Evolutionary conservation across 2,329 filamentous ascomycete genomes (phyloP), one percentile per base, ranked within the genome.

Genomic region (Fusarium newnesense): DNA sequence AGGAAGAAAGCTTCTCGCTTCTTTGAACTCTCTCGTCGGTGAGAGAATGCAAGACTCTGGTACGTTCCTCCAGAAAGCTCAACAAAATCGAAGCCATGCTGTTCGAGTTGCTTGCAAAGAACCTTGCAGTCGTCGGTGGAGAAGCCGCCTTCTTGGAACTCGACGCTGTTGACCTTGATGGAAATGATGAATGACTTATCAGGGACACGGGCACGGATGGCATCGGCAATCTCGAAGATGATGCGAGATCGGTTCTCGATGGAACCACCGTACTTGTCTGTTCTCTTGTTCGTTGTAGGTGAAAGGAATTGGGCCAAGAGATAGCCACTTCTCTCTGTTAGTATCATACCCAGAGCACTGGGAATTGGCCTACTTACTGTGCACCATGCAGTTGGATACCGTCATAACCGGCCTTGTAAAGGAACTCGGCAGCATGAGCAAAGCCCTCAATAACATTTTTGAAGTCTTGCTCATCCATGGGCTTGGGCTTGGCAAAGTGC

Each of bases 1-100:
- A 91, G 76, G 83, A 91, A 91, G 83, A 89, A 90, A 4, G 87
- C 85, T 75, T 90, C 88, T 9, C 88, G 82, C 80, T 87, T 86
- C 79, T 83, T 84, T 9, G 87, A 90, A 21, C 83, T 86, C 47
- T 90, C 88, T 54, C 84, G 82, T 79, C 85, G 83, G 76, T 89
- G 86, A 4, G 73, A 74, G 69, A 90, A 89, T 0, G 84, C 87
- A 1, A 87, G 76, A 24, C 82, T 79, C 79, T 91, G 86, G 74
- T 90, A 90, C 0, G 89, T 91, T 12, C 90, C 90, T 18, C 90
- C 89, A 0, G 83, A 87, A 1, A 91, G 82, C 80, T 92, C 90
- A 5, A 92, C 86, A 70, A 90, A 89, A 76, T 90, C 85, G 47
- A 90, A 87, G 15, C 57, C 24, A 64, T 86, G 84, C 40, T 82